Percentiles rank a stretch among this genome's conserved stretches.
Conservation (phyloP, 495 filamentous ascomycete species). For the Aspergillus leporis region DNA sequence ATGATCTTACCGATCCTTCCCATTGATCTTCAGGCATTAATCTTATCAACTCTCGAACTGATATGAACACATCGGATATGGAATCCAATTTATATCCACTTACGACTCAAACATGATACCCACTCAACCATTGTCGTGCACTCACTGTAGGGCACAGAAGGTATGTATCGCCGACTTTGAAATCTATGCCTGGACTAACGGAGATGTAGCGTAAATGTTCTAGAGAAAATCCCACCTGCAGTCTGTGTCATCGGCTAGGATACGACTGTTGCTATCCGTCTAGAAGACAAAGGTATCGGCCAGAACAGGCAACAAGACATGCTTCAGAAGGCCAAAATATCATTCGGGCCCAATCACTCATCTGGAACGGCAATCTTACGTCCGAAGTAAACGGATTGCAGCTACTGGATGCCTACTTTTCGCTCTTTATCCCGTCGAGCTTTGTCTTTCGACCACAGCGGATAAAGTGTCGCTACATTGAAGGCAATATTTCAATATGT, state of each 20-base stretch:
- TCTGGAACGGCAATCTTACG: not conserved
- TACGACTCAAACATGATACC: not conserved
- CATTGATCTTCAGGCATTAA: too few species aligned
- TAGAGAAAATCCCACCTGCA: not conserved
- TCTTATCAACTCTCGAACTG: too few species aligned
- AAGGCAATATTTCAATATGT: not conserved
- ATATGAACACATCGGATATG: too few species aligned
- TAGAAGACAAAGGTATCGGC: not conserved
- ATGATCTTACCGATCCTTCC: too few species aligned
- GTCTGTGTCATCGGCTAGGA: not conserved
- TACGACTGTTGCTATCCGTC: slow-evolving; percentile 6
- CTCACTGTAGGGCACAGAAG: not conserved
- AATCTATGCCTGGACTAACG: not conserved
- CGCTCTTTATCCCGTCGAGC: slow-evolving; percentile 7
- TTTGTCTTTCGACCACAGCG: slow-evolving; percentile 1
- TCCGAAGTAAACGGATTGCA: not conserved
- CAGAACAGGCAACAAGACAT: not conserved
- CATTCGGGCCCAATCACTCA: not conserved
- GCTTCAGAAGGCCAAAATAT: not conserved
- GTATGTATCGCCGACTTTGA: not conserved
- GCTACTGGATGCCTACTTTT: slow-evolving; percentile 5
- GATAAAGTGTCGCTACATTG: not conserved
- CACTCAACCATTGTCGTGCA: not conserved
- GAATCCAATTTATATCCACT: not conserved
- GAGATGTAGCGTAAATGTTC: slow-evolving; percentile 4